phyloP scores from a whole-genome alignment of 2,329 filamentous ascomycete species.

The Paecilomyces sp. region DNA sequence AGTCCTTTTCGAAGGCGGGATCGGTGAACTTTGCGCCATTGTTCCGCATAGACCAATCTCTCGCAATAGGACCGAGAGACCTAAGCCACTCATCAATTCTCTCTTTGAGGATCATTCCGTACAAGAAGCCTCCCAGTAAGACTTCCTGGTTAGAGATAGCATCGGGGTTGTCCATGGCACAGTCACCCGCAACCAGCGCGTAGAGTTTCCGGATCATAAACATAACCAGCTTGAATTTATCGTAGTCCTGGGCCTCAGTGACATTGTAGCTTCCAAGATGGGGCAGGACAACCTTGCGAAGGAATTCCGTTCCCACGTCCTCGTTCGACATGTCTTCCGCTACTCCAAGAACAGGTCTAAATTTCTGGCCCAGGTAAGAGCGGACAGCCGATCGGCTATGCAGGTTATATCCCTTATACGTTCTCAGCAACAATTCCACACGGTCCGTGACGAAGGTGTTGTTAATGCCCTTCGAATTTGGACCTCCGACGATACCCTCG shows the following conservation, averaged over 20 bases:
- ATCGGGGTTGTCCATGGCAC: conserved; percentile 90
- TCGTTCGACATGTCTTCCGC: conserved; percentile 78
- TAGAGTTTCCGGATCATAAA: conserved; percentile 98
- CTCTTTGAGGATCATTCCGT: conserved; percentile 93
- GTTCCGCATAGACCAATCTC: conserved; percentile 50
- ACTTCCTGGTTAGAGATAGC: conserved; percentile 95
- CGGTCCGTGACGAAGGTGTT: conserved; percentile 95
- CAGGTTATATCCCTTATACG: conserved; percentile 84
- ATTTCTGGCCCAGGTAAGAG: conserved; percentile 83
- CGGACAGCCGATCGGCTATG: conserved; percentile 77
- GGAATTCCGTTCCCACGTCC: conserved; percentile 83
- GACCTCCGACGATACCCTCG: conserved; percentile 77
- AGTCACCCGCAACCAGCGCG: conserved; percentile 84
- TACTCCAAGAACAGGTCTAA: conserved; percentile 78
- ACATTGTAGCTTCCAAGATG: conserved; percentile 84
- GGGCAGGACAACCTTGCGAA: conserved; percentile 82
- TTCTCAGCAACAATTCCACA: conserved; percentile 82
- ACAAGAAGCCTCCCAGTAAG: conserved; percentile 84
- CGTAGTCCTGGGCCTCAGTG: conserved; percentile 72
- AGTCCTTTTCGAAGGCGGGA: conserved; percentile 70
- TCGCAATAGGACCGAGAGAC: conserved; percentile 48
- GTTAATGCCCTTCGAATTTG: conserved; percentile 66
- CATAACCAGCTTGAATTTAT: conserved; percentile 89
- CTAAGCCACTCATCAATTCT: conserved; percentile 81
- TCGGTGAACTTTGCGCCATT: conserved; percentile 60